Conservation (phyloP, 768 basidiomycete species). For the Zangia roseola region DNA sequence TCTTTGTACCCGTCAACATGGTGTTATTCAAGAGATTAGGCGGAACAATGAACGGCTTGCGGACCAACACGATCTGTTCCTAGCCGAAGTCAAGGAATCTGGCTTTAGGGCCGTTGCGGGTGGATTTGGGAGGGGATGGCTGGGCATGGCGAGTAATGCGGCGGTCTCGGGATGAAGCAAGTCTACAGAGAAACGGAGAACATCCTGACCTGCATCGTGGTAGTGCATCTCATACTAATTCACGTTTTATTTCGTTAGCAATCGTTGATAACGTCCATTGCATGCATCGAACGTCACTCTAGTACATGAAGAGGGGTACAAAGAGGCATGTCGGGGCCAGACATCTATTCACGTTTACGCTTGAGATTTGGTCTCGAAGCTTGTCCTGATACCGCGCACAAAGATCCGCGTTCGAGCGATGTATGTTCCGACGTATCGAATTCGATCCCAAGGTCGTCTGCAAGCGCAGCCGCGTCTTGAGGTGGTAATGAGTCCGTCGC, state of each 20-base stretch:
- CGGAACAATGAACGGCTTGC: slow-evolving; percentile 82
- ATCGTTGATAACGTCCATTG: neutral
- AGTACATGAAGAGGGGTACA: neutral
- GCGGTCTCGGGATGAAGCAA: slow-evolving; percentile 1
- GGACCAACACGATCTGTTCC: slow-evolving; percentile 78
- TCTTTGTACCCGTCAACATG: slow-evolving; percentile 56
- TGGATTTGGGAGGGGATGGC: slow-evolving; percentile 66
- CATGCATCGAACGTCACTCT: neutral
- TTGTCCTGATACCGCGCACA: slow-evolving; percentile 42
- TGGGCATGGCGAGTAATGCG: slow-evolving; percentile 27
- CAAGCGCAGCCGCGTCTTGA: slow-evolving; percentile 60
- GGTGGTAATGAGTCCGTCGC: slow-evolving; percentile 67
- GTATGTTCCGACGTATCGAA: slow-evolving; percentile 71
- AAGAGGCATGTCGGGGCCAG: neutral
- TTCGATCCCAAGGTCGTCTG: slow-evolving; percentile 82
- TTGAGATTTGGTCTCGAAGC: slow-evolving; percentile 42
- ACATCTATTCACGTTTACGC: slow-evolving; percentile 44
- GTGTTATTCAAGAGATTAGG: slow-evolving; percentile 86
- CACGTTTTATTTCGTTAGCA: neutral
- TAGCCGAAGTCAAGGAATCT: slow-evolving; percentile 67
- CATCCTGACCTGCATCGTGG: neutral
- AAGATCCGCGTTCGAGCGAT: slow-evolving; percentile 58
- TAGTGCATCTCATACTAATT: neutral
- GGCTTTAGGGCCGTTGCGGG: slow-evolving; percentile 72
- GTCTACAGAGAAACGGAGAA: neutral